Percentiles rank a stretch among this genome's conserved stretches.
Conservation (phyloP, 495 filamentous ascomycete species). For the Symbiotaphrina buchneri region DNA sequence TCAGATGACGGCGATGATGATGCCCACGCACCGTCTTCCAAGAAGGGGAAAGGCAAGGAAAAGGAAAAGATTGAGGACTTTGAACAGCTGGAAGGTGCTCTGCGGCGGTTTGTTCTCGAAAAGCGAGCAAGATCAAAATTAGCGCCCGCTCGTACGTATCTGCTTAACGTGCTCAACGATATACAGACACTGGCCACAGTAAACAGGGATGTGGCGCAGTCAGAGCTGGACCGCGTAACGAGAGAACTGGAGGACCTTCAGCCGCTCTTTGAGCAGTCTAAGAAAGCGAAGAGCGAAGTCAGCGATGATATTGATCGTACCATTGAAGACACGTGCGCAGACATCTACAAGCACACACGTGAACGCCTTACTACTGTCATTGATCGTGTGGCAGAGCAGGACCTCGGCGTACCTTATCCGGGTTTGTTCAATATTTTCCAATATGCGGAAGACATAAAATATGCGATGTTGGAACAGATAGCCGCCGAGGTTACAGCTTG, state of each 20-base stretch:
- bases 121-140: constrained; percentile 90
- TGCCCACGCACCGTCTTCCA: constrained; percentile 16
- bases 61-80: constrained; percentile 76
- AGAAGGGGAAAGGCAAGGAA: constrained; percentile 78
- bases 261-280: constrained; percentile 63
- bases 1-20: constrained; percentile 35
- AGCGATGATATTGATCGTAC: constrained; percentile 58
- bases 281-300: constrained; percentile 61
- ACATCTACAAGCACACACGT: constrained; percentile 67
- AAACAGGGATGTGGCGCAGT: constrained; percentile 67
- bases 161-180: constrained; percentile 82
- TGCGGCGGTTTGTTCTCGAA: constrained; percentile 87
- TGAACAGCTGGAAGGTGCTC: constrained; percentile 62
- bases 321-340: constrained; percentile 65
- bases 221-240: constrained; percentile 66
- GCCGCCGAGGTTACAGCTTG: constrained; percentile 52
- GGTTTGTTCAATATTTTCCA: constrained; percentile 69
- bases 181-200: constrained; percentile 61
- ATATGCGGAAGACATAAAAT: constrained; percentile 82
- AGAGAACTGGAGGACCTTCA: constrained; percentile 63
- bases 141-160: constrained; percentile 85
- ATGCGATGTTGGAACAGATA: constrained; percentile 77
- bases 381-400: constrained; percentile 43
- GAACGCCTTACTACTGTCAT: constrained; percentile 49
- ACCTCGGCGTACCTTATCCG: constrained; percentile 67